phyloP scores from a whole-genome alignment of 495 filamentous ascomycete species.

The Aspergillus nanangensis region DNA sequence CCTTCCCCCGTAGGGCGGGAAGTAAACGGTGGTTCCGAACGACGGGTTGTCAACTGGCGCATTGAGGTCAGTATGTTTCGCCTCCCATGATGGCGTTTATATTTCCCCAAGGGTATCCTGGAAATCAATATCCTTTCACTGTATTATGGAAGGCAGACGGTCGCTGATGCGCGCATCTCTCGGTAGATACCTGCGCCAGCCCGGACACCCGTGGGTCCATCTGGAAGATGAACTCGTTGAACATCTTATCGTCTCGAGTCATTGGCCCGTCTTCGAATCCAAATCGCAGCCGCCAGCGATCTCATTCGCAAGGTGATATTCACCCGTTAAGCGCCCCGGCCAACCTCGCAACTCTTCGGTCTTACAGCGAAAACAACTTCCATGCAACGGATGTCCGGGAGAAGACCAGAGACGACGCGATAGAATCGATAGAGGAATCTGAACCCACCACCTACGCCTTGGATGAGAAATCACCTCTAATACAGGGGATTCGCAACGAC shows the following conservation, averaged over 20 bases:
- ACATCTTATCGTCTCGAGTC: slow-evolving; percentile 86
- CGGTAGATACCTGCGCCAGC: slow-evolving; percentile 34
- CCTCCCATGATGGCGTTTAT: slow-evolving; percentile 1
- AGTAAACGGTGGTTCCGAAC: slow-evolving; percentile 28
- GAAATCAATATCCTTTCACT: too few species aligned
- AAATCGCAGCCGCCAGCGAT: slow-evolving; percentile 52
- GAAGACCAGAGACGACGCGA: slow-evolving; percentile 30
- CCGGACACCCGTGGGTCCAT: slow-evolving; percentile 50
- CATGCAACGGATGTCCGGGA: slow-evolving; percentile 26
- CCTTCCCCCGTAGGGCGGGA: slow-evolving; percentile 15
- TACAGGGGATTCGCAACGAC: slow-evolving; percentile 35
- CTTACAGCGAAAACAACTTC: slow-evolving; percentile 40
- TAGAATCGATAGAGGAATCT: slow-evolving; percentile 21
- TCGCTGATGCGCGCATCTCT: slow-evolving; percentile 23
- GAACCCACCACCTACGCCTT: slow-evolving; percentile 28
- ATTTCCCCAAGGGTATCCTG: not conserved
- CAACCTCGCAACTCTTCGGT: slow-evolving; percentile 45
- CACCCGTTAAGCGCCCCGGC: slow-evolving; percentile 37
- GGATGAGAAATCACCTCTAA: slow-evolving; percentile 67
- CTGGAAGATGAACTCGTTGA: slow-evolving; percentile 94
- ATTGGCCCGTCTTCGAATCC: slow-evolving; percentile 54
- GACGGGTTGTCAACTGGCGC: slow-evolving; percentile 42
- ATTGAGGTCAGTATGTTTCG: slow-evolving; percentile 32
- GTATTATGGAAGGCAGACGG: not conserved
- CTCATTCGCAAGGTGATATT: slow-evolving; percentile 59